Base-by-base conservation (phyloP, 768 basidiomycete genomes). In the Mycena metata region DNA sequence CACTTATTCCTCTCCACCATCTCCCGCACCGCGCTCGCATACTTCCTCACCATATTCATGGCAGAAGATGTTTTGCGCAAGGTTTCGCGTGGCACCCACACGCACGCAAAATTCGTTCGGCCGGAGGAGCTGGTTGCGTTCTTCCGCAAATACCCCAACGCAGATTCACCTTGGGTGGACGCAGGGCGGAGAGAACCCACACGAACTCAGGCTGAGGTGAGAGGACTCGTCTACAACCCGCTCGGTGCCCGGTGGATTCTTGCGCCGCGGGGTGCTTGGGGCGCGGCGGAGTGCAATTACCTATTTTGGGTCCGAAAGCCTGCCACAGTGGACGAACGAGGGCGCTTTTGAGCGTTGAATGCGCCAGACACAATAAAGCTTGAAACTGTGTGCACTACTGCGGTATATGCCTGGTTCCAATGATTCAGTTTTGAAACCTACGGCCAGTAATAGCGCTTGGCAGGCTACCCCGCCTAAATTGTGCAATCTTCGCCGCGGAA, bases 1-100 rank as follows among this genome's bases (percentile, higher is more conserved):
- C 95, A 97, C 75, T 87, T 99, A 19, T 93, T 99, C 83, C 85
- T 99, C 42, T 98, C 96, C 15, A 99, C 97, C 16, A 93, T 99
- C 70, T 90, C 97, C 0, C 93, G 98, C 43, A 86, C 85, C 42
- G 81, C 85, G 5, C 81, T 87, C 36, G 78, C 86, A 13, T 86
- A 87, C 67, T 77, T 82, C 66, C 82, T 87, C 52, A 86, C 85
- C 12, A 86, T 87, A 64, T 74, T 87, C 72, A 70, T 95, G 39
- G 97, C 96, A 1, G 97, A 99, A 79, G 82, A 94, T 50, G 77
- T 96, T 66, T 83, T 96, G 17, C 84, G 91, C 4, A 86, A 93
- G 74, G 98, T 99, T 59, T 82, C 91, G 0, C 86, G 84, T 3
- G 96, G 96, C 11, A 99, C 98, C 12, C 98, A 99, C 79, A 95